These are phyloP conservation scores for Drechslerella stenobrocha DNA, from an alignment of 2,329 filamentous ascomycete species.

Conservation along the genomic window DNA sequence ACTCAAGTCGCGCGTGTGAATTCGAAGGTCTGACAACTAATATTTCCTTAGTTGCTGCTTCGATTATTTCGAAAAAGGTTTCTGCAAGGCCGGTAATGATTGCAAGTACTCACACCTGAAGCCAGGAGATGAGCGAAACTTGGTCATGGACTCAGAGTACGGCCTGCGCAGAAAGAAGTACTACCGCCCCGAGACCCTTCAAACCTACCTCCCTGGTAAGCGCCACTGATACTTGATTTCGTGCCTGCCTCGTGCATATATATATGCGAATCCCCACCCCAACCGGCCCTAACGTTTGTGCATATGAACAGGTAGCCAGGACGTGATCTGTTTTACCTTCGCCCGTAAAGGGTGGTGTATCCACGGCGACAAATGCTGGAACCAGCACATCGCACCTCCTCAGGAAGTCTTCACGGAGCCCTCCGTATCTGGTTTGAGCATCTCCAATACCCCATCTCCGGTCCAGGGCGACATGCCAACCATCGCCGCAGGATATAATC, in stretches of 20 bases:
- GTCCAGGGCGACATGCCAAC: slow-evolving; percentile 39
- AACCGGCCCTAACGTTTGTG: slow-evolving; percentile 5
- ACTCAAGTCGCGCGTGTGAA: background rate
- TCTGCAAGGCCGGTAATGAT: slow-evolving; percentile 39
- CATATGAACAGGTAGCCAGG: slow-evolving; percentile 35
- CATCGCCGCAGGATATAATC: slow-evolving; percentile 37
- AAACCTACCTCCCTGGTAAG: slow-evolving; percentile 45
- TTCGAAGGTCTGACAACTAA: background rate
- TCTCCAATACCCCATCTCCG: slow-evolving; percentile 38
- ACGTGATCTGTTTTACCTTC: slow-evolving; percentile 44
- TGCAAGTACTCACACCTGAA: slow-evolving; percentile 45
- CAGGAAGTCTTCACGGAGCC: slow-evolving; percentile 8
- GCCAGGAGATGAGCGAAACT: slow-evolving; percentile 37
- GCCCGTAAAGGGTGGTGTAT: slow-evolving; percentile 47
- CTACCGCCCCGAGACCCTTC: slow-evolving; percentile 40
- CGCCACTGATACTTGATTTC: too few relatives aligned
- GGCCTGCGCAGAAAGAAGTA: slow-evolving; percentile 45
- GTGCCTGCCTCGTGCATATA: too few relatives aligned
- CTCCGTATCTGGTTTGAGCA: slow-evolving; percentile 20
- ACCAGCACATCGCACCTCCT: slow-evolving; percentile 38
- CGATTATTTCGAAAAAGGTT: slow-evolving; percentile 39
- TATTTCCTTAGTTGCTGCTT: slow-evolving; percentile 32
- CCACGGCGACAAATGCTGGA: slow-evolving; percentile 45
- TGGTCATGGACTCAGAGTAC: slow-evolving; percentile 44
- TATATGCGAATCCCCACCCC: too few relatives aligned